Conservation (phyloP, 2,329 filamentous ascomycete species). For the Calonectria crousiana region DNA sequence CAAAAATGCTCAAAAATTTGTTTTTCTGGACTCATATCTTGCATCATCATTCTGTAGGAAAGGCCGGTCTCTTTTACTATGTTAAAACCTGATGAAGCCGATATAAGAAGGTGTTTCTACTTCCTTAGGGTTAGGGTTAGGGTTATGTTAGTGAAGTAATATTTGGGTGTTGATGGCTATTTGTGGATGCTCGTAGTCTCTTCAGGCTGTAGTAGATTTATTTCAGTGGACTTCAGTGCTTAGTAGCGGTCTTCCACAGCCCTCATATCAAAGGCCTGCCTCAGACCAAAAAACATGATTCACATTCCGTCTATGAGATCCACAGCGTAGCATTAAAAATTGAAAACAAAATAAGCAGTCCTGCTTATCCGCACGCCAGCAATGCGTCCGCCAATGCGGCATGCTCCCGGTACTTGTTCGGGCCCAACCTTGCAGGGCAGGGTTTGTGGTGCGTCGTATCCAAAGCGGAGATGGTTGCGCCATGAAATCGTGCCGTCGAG, state of each 20-base stretch:
- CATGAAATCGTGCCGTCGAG: background rate
- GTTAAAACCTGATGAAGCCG: background rate
- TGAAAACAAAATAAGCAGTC: background rate
- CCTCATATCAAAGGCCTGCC: background rate
- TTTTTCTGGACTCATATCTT: background rate
- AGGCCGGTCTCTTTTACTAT: background rate
- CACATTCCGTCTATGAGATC: background rate
- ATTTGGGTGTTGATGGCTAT: background rate
- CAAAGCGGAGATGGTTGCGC: background rate
- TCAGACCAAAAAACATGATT: background rate
- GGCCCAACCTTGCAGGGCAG: too few species aligned
- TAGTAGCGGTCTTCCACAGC: background rate
- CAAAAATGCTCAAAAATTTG: background rate
- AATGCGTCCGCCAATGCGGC: too few species aligned
- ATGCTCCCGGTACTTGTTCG: too few species aligned
- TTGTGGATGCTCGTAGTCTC: background rate
- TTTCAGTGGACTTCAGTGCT: background rate
- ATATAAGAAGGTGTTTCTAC: accelerated
- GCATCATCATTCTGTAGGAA: background rate
- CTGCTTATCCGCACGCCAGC: background rate
- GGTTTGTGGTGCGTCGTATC: background rate
- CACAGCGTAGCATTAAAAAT: background rate
- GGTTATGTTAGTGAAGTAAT: background rate
- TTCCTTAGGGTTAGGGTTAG: background rate
- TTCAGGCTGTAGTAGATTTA: accelerated